A percentile compares a stretch with the other conserved stretches of the same genome.
Evolutionary conservation across 75 land plant genomes (phyloP).

Genomic region (Pseudotsuga menziesii): DNA sequence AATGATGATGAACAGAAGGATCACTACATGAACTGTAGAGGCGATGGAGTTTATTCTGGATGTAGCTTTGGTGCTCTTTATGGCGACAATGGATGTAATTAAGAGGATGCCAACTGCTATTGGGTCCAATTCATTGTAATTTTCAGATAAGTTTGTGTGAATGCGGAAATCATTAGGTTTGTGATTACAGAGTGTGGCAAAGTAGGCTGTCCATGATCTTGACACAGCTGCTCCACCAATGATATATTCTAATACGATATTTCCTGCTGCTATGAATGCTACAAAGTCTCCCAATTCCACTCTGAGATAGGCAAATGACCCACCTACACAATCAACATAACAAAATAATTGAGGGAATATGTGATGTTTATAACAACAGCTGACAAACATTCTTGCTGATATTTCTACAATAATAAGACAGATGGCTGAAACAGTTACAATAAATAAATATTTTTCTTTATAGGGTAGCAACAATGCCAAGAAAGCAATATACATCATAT

Average conservation of each 20-base stretch:
- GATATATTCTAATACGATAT: conserved; percentile 86
- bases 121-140: conserved; percentile 67
- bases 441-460: too few species aligned
- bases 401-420: too few species aligned
- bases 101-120: conserved; percentile 58
- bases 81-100: conserved; percentile 34
- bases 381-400: too few species aligned
- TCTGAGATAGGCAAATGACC: conserved; percentile 82
- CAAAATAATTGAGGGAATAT: background rate
- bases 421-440: too few species aligned
- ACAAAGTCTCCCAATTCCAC: conserved; percentile 92
- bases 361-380: background rate
- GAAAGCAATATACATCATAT: too few species aligned
- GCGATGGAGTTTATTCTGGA: conserved; percentile 68
- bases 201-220: conserved; percentile 82
- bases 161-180: conserved; percentile 58
- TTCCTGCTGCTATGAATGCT: conserved; percentile 88
- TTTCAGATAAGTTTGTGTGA: conserved; percentile 18
- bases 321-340: conserved; percentile 28
- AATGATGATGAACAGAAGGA: conserved; percentile 51
- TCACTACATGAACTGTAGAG: conserved; percentile 48
- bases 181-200: conserved; percentile 62
- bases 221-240: conserved; percentile 75
- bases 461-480: too few species aligned
- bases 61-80: conserved; percentile 54